Base-by-base conservation (phyloP, 345 rosid species). In the Cardiospermum halicacabum region DNA sequence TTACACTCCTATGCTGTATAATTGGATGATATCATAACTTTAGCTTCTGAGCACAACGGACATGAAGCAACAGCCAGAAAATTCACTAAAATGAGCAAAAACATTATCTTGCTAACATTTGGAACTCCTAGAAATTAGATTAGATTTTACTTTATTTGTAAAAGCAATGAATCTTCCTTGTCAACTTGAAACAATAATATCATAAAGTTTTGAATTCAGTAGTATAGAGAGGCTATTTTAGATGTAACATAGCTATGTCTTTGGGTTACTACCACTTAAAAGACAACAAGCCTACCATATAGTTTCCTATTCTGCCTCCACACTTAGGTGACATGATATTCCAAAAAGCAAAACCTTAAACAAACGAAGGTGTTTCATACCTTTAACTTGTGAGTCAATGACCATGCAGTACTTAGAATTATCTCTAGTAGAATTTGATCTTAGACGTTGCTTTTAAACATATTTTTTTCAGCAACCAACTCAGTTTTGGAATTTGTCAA, bases 351-450 rank as follows among this genome's bases (percentile, higher is more conserved):
- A 32, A 68, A 27, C 50, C 18, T 53, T 51, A 2, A 50, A n/a
- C n/a, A n/a, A n/a, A n/a, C n/a, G n/a, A 12, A 58, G 11, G 37
- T 26, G 27, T 26, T 10, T 49, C 19, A 8, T 39, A 7, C 25
- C 3, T 68, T 42, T 53, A 60, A 49, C 62, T 48, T 45, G n/a
- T 34, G 63, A n/a, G n/a, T n/a, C n/a, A n/a, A n/a, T n/a, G n/a
- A 51, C 37, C 11, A 37, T 8, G 34, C 28, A 47, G 11, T 13
- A 13, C 19, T 28, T 30, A 45, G 48, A 49, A 62, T 9, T 31
- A 3, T 62, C 56, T 19, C 5, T 22, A 45, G 24, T 25, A 32
- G n/a, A 31, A 37, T 45, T 27, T 34, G 13, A 24, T 39, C 22
- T 60, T 32, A n/a, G 53, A 60, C 60, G 47, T 18, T 53, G 18